A percentile compares a stretch with the other conserved stretches of the same genome.
Conservation (phyloP, 2,329 filamentous ascomycete species). For the Coniochaeta sp. region DNA sequence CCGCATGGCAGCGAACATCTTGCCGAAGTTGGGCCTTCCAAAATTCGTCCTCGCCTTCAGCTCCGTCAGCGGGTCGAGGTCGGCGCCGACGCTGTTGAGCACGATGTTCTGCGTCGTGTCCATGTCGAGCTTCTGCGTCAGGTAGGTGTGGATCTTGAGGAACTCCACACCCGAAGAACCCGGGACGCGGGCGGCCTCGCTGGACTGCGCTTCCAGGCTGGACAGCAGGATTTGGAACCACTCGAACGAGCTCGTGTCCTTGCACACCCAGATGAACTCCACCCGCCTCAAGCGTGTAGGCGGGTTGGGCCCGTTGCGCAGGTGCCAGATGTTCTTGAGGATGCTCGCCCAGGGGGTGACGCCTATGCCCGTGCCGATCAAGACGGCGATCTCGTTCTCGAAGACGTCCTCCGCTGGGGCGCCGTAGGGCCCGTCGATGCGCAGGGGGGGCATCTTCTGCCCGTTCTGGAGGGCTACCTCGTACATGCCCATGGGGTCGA, state of each 20-base stretch:
- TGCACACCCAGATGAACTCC: constrained; percentile 99
- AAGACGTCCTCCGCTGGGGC: constrained; percentile 97
- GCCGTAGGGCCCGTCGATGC: constrained; percentile 93
- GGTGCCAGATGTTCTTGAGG: constrained; percentile 96
- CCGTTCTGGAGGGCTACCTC: constrained; percentile 92
- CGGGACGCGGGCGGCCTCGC: constrained; percentile 58
- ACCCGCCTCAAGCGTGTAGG: constrained; percentile 85
- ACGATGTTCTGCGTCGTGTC: constrained; percentile 96
- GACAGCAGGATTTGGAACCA: constrained; percentile 96
- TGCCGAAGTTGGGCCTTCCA: constrained; percentile 81
- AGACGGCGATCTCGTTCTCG: constrained; percentile 79
- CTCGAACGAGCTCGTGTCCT: constrained; percentile 90
- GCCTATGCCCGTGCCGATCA: constrained; percentile 81
- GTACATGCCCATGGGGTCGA: constrained; percentile 95
- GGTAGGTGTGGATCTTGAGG: constrained; percentile 94
- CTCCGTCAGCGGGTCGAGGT: constrained; percentile 86
- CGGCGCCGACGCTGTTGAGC: constrained; percentile 85
- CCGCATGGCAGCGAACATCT: constrained; percentile 76
- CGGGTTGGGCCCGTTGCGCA: constrained; percentile 83
- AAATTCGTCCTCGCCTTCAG: constrained; percentile 88
- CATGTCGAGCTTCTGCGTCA: constrained; percentile 86
- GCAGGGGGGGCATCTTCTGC: constrained; percentile 81
- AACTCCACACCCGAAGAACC: constrained; percentile 72
- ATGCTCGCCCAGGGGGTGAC: constrained; percentile 84
- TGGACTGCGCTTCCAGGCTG: constrained; percentile 81